These are phyloP conservation scores for Zymoseptoria passerinii DNA, from an alignment of 2,329 filamentous ascomycete genomes.

Conservation along the genomic window DNA sequence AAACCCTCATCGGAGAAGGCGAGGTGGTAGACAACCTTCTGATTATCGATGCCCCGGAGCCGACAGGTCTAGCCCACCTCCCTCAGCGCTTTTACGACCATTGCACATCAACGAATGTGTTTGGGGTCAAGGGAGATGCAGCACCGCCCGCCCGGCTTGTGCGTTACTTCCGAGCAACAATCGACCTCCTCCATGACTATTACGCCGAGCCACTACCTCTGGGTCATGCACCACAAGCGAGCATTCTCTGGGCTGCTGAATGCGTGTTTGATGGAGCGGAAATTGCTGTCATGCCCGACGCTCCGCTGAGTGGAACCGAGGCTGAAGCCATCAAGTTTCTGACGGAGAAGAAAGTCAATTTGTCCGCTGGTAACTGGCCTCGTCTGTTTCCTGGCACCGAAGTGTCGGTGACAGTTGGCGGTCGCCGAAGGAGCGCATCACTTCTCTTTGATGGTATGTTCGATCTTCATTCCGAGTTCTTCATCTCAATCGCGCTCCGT, in stretches of 20 bases:
- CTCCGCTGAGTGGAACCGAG: slow-evolving; percentile 31
- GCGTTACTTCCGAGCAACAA: slow-evolving; percentile 45
- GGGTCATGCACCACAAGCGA: slow-evolving; percentile 36
- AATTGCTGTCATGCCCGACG: slow-evolving; percentile 24
- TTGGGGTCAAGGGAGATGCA: background rate
- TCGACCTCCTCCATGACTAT: slow-evolving; percentile 42
- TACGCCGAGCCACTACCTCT: slow-evolving; percentile 17
- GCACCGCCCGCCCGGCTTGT: slow-evolving; percentile 41
- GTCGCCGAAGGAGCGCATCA: slow-evolving; percentile 32
- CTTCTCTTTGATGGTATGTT: slow-evolving; percentile 32
- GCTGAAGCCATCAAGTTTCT: slow-evolving; percentile 44
- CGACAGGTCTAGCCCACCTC: slow-evolving; percentile 49
- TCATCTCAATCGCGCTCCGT: too few relatives aligned
- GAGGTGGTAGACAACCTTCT: slow-evolving; percentile 21
- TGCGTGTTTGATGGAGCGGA: slow-evolving; percentile 38
- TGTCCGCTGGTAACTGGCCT: slow-evolving; percentile 42
- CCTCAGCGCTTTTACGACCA: slow-evolving; percentile 44
- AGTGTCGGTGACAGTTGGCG: slow-evolving; percentile 25
- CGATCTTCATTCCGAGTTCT: too few relatives aligned
- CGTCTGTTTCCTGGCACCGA: slow-evolving; percentile 35
- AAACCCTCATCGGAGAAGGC: slow-evolving; percentile 14
- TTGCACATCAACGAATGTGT: background rate
- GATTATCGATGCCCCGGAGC: slow-evolving; percentile 22
- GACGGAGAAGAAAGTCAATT: slow-evolving; percentile 40
- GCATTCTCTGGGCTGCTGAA: slow-evolving; percentile 42